These are phyloP conservation scores for Xylariomycetidae sp. DNA, from an alignment of 2,329 filamentous ascomycete genomes.

Conservation along the genomic window DNA sequence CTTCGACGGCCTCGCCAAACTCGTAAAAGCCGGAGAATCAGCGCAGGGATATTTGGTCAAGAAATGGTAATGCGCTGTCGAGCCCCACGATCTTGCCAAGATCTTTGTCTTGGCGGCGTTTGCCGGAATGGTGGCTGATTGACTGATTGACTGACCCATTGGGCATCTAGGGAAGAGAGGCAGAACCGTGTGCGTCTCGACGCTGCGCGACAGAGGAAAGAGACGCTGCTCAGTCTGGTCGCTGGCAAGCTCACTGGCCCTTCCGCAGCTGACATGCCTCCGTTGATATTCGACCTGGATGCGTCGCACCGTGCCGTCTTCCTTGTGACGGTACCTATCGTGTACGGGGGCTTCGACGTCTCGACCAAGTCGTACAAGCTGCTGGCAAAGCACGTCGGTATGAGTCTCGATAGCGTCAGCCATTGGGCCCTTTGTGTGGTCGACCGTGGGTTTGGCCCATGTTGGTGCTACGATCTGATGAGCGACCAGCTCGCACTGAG, in stretches of 20 bases:
- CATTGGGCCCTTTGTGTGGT: conserved; percentile 26
- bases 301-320: conserved; percentile 20
- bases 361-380: conserved; percentile 21
- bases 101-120: background rate
- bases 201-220: conserved; percentile 12
- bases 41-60: background rate
- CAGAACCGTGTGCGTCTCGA: background rate
- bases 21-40: too few species aligned
- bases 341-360: conserved; percentile 23
- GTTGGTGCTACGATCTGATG: conserved; percentile 26
- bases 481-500: conserved; percentile 24
- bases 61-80: background rate
- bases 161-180: conserved; percentile 1
- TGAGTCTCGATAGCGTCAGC: conserved; percentile 24
- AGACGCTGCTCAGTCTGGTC: conserved; percentile 17
- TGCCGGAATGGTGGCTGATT: background rate
- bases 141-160: too few species aligned
- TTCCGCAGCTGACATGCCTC: conserved; percentile 17
- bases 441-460: conserved; percentile 18
- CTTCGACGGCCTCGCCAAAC: background rate
- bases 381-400: conserved; percentile 23
- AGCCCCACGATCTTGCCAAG: background rate
- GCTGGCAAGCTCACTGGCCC: conserved; percentile 17
- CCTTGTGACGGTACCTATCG: conserved; percentile 23
- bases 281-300: conserved; percentile 13